Evolutionary conservation across 164 flowering plant species (phyloP).

Genomic region (Annona cherimola): DNA sequence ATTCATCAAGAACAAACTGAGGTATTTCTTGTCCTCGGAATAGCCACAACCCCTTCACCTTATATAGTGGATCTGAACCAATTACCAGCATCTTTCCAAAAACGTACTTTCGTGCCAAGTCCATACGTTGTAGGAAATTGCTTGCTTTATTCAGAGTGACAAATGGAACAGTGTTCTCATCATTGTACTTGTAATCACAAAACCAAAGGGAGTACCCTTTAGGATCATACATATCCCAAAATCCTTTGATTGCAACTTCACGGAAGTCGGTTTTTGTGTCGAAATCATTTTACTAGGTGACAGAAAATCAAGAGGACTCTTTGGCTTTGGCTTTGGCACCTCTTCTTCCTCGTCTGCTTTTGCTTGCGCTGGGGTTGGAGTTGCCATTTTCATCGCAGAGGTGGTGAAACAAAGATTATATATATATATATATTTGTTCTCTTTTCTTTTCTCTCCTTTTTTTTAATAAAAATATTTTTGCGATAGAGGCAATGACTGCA

Average conservation of each 20-base stretch:
- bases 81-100: constrained; percentile 89
- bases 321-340: constrained; percentile 91
- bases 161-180: constrained; percentile 83
- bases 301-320: constrained; percentile 82
- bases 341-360: too few species aligned
- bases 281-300: constrained; percentile 54
- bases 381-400: too few species aligned
- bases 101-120: constrained; percentile 81
- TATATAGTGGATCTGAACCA: constrained; percentile 69
- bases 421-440: too few species aligned
- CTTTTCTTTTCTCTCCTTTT: too few species aligned
- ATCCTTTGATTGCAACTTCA: constrained; percentile 95
- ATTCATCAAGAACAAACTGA: constrained; percentile 66
- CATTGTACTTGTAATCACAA: constrained; percentile 60
- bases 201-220: constrained; percentile 84
- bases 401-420: too few species aligned
- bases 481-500: too few species aligned
- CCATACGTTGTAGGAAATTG: constrained; percentile 78
- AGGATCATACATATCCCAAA: constrained; percentile 98
- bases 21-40: constrained; percentile 91
- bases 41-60: constrained; percentile 93
- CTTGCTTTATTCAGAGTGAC: constrained; percentile 75
- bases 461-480: too few species aligned
- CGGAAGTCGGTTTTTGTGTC: constrained; percentile 65
- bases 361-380: too few species aligned